Evolutionary conservation across 768 basidiomycete species (phyloP), one percentile per base, ranked within the genome.

Genomic region (Auriscalpium vulgare): DNA sequence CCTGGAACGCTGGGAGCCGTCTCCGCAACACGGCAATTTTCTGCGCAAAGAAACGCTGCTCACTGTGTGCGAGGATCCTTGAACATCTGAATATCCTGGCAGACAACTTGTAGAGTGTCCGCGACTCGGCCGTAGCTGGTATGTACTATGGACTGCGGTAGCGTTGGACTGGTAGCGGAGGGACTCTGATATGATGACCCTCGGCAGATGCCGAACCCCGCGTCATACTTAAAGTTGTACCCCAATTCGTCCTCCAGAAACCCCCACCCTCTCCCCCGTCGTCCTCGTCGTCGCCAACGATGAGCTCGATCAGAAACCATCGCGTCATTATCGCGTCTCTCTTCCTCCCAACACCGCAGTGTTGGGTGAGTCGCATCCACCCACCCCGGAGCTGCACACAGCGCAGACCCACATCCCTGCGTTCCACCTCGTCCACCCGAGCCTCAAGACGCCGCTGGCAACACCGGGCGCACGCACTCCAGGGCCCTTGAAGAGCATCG

Each of bases 281-380:
- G 14, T 55, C 51, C 35, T 59, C 64, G 47, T 56, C 62, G 53
- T 59, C 60, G 38, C 8, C 56, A 46, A 65, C 69, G 57, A 89
- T 89, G 88, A 78, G 77, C 66, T 84, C 87, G 38, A 79, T 89
- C 65, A 77, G 84, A 54, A 81, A 82, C 69, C 85, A 88, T 68
- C 75, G 90, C 36, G 77, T 87, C 54, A 74, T 91, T 68, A 84
- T 92, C 68, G 90, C 88, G 14, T 85, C 87, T n/a, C 82, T 91
- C 56, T 91, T 92, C 67, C 82, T 91, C 37, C 90, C 38, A 81
- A 80, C 57, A 87, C 88, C 38, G 81, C 82, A 45, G 80, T 84
- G 47, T 71, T 83, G 44, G 82, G 79, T 66, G 78, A 84, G 56
- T 82, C 82, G 0, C 67, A 71, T 13, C 78, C 79, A 0, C 64